phyloP scores from a whole-genome alignment of 371 early-diverging fungal species.

The Massospora cicadina region DNA sequence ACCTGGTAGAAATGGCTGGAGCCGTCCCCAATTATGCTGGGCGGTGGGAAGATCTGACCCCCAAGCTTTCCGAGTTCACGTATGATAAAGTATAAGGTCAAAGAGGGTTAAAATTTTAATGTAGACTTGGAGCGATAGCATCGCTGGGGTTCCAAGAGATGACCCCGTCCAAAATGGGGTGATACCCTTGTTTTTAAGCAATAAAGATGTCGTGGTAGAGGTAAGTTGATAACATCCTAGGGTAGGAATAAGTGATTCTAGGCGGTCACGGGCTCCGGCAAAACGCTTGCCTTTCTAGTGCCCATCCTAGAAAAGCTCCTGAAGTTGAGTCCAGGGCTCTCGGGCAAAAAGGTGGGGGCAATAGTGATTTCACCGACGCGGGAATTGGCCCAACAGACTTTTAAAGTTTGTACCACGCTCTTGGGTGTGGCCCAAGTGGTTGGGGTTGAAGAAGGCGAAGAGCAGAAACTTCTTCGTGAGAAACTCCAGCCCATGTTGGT shows the following conservation, averaged over 20 bases:
- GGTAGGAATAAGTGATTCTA: constrained; percentile 18
- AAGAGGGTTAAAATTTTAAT: constrained; percentile 7
- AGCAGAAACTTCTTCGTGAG: background rate
- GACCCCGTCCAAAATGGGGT: constrained; percentile 84
- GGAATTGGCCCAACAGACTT: constrained; percentile 91
- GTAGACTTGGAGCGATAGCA: constrained; percentile 23
- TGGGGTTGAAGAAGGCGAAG: background rate
- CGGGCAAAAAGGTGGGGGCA: constrained; percentile 54
- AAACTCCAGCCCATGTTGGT: constrained; percentile 13
- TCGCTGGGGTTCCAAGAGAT: constrained; percentile 35
- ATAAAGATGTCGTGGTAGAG: constrained; percentile 96
- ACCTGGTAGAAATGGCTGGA: background rate
- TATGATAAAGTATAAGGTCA: constrained; percentile 3
- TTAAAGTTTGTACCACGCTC: constrained; percentile 31
- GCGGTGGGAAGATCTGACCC: constrained; percentile 24
- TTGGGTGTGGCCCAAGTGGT: constrained; percentile 16
- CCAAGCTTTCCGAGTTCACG: constrained; percentile 20
- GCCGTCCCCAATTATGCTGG: constrained; percentile 19
- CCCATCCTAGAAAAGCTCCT: constrained; percentile 81
- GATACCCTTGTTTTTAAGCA: constrained; percentile 71
- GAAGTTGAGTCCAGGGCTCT: constrained; percentile 32
- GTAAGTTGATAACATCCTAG: constrained; percentile 18
- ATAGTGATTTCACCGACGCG: constrained; percentile 92
- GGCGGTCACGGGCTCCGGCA: constrained; percentile 99
- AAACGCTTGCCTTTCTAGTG: constrained; percentile 93